Evolutionary conservation across 306 rosid species (phyloP).

Genomic region (Castanea sativa): DNA sequence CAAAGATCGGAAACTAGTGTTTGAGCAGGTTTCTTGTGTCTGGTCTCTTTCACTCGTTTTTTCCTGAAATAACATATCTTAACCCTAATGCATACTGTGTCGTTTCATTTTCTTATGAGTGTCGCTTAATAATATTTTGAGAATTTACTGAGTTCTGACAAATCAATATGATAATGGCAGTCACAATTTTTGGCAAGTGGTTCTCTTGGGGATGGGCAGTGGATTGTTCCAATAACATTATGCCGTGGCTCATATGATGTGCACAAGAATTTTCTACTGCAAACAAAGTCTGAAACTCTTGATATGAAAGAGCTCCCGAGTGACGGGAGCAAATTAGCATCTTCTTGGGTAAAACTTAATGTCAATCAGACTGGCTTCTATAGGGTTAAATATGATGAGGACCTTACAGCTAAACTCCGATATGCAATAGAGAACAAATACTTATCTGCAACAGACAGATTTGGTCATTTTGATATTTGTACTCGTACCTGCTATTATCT

Average conservation of each 20-base stretch:
- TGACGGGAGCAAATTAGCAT: constrained; percentile 19
- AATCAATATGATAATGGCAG: constrained; percentile 41
- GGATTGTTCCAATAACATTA: constrained; percentile 83
- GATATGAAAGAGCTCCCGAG: constrained; percentile 52
- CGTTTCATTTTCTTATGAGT: neutral
- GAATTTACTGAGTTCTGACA: neutral
- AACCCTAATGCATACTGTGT: neutral
- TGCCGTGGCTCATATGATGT: constrained; percentile 68
- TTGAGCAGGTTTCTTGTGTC: constrained; percentile 67
- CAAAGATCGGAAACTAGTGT: constrained; percentile 63
- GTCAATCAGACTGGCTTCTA: constrained; percentile 95
- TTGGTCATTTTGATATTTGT: constrained; percentile 49
- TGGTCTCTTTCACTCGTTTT: constrained; percentile 3
- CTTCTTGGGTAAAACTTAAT: constrained; percentile 78
- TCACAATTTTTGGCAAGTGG: constrained; percentile 81
- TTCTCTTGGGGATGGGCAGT: constrained; percentile 71
- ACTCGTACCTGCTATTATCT: neutral
- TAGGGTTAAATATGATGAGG: constrained; percentile 86
- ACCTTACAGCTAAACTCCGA: constrained; percentile 69
- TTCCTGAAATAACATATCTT: neutral
- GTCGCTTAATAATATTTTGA: neutral
- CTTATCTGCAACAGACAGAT: constrained; percentile 80
- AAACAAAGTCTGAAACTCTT: constrained; percentile 50
- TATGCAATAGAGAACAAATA: constrained; percentile 61
- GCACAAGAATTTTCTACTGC: constrained; percentile 64